Percentiles rank a stretch among this genome's conserved stretches.
phyloP scores from a whole-genome alignment of 2,329 filamentous ascomycete species.

The Fusarium heterosporum region DNA sequence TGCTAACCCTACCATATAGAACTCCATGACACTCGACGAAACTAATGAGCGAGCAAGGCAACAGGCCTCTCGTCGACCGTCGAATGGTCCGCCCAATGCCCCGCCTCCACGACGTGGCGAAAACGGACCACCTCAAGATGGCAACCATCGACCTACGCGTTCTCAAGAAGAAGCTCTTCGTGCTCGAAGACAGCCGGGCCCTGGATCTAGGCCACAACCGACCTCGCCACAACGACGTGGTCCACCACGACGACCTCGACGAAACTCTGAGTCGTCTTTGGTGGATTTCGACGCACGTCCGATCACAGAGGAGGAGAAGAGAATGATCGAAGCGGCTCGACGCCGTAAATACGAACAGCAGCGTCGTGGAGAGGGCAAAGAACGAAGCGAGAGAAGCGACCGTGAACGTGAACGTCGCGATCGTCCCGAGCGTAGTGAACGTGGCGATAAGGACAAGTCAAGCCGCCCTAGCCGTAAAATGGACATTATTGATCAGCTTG shows the following conservation, averaged over 20 bases:
- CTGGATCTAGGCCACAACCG: slow-evolving; percentile 51
- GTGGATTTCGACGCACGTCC: slow-evolving; percentile 68
- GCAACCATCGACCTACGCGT: slow-evolving; percentile 68
- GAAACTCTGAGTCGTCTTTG: slow-evolving; percentile 84
- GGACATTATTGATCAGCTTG: slow-evolving; percentile 95
- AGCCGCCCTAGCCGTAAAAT: slow-evolving; percentile 66
- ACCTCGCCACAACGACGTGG: slow-evolving; percentile 51
- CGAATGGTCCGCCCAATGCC: slow-evolving; percentile 46
- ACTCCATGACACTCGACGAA: slow-evolving; percentile 75
- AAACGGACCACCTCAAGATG: slow-evolving; percentile 58
- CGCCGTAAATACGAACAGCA: slow-evolving; percentile 47
- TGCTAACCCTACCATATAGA: slow-evolving; percentile 58
- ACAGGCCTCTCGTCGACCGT: slow-evolving; percentile 54
- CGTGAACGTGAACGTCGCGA: slow-evolving; percentile 53
- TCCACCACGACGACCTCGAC: slow-evolving; percentile 63
- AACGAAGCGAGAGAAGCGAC: slow-evolving; percentile 39
- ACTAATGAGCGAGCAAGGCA: slow-evolving; percentile 54
- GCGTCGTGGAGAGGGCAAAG: slow-evolving; percentile 42
- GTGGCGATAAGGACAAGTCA: slow-evolving; percentile 61
- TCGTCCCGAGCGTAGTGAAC: slow-evolving; percentile 28
- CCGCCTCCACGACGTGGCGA: slow-evolving; percentile 52
- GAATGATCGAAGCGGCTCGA: slow-evolving; percentile 53
- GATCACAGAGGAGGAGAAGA: slow-evolving; percentile 65
- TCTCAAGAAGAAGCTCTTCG: slow-evolving; percentile 75
- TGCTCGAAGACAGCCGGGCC: slow-evolving; percentile 57